Evolutionary conservation across 805 yeast species (phyloP), one percentile per base, ranked within the genome.

Genomic region (Maudiozyma saulgeensis): DNA sequence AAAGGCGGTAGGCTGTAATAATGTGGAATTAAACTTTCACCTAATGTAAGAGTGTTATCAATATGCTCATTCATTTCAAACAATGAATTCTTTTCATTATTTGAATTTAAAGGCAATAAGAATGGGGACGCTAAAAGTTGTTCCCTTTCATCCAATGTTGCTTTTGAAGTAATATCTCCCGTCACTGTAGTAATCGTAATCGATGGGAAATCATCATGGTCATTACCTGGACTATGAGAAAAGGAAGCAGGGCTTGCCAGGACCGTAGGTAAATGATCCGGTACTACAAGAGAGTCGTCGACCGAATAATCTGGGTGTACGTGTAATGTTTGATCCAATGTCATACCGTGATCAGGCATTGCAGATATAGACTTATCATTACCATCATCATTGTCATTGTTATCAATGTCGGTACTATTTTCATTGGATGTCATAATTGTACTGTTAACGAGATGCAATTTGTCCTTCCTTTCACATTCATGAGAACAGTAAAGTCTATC

Each of bases 401-500:
- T 3, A 7, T 5, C 23, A 21, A 23, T 13, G 7, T 13, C 18
- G 13, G 44, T 8, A 15, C 23, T 26, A 9, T 19, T 19, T 11
- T 41, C 19, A 13, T 44, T 25, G n/a, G 39, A 18, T 28, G 37
- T 19, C 13, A 34, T 26, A 12, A 41, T 28, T 18, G 47, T 47
- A 32, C 39, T 41, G 21, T 47, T 31, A 8, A 16, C 25, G 19
- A 52, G 11, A 18, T 47, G 34, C 6, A 46, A 42, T n/a, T 31
- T 13, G 45, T 57, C 61, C 46, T 53, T 56, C 23, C 34, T 32
- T 41, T 49, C 53, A 50, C 67, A 63, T n/a, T 45, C 45, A 7
- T 53, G 53, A 4, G 65, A 60, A 49, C 67, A 63, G 48, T 63
- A 63, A 38, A 63, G 50, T 18, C 50, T 52, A 40, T 54, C 48